A percentile compares a stretch with the other conserved stretches of the same genome.
These are phyloP conservation scores for Phytophthora vignae DNA, from an alignment of 352 stramenopile genomes.

Conservation along the genomic window DNA sequence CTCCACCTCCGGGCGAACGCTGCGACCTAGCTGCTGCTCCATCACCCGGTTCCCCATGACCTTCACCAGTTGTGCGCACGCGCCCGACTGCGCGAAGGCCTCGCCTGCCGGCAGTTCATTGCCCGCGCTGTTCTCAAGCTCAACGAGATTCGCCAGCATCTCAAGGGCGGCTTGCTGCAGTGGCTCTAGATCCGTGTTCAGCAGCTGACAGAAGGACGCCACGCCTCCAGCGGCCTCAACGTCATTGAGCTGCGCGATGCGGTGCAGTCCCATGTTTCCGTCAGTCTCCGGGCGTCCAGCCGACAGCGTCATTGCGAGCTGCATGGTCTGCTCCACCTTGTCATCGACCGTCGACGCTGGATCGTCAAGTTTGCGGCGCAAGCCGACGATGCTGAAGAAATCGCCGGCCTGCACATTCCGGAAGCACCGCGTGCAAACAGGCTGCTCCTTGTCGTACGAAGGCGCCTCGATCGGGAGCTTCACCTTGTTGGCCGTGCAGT, in stretches of 20 bases:
- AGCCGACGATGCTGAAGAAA: conserved; percentile 77
- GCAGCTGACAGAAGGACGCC: conserved; percentile 71
- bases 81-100: conserved; percentile 68
- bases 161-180: conserved; percentile 69
- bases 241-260: conserved; percentile 86
- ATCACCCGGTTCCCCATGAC: conserved; percentile 68
- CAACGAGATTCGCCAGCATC: conserved; percentile 81
- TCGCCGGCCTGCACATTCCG: conserved; percentile 76
- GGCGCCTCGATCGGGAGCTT: conserved; percentile 64
- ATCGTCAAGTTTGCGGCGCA: conserved; percentile 68
- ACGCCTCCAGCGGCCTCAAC: conserved; percentile 83
- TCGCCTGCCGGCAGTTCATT: conserved; percentile 75
- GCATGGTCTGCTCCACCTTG: conserved; percentile 75
- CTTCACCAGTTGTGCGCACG: conserved; percentile 62
- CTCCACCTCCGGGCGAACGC: conserved; percentile 64
- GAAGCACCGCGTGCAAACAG: conserved; percentile 78
- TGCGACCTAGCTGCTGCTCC: conserved; percentile 58
- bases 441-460: conserved; percentile 74
- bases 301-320: conserved; percentile 66
- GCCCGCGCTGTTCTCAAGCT: conserved; percentile 74
- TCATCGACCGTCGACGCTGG: conserved; percentile 49
- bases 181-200: conserved; percentile 60
- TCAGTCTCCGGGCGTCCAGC: conserved; percentile 68
- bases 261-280: conserved; percentile 72
- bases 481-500: conserved; percentile 81